phyloP scores from a whole-genome alignment of 768 basidiomycete species.

The Boletus rubescentipes region DNA sequence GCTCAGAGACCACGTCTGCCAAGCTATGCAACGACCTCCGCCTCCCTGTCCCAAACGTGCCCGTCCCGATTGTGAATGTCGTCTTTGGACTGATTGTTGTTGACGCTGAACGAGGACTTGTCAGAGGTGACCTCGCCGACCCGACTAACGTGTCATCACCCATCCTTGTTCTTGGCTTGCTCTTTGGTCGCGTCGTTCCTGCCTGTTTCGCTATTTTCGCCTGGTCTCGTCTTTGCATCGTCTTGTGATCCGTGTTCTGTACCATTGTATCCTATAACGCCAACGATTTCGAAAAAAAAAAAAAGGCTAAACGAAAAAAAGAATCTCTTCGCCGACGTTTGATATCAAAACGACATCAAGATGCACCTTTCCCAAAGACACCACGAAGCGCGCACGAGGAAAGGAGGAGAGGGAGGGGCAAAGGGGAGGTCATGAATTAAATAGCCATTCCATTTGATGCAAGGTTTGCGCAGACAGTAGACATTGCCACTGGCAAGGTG shows the following conservation, averaged over 20 bases:
- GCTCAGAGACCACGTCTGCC: slow-evolving; percentile 43
- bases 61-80: neutral
- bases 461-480: slow-evolving; percentile 12
- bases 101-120: slow-evolving; percentile 22
- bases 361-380: neutral
- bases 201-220: neutral
- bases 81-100: slow-evolving; percentile 15
- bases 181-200: neutral
- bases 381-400: slow-evolving; percentile 14
- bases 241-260: neutral
- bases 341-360: slow-evolving; percentile 9
- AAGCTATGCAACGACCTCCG: slow-evolving; percentile 40
- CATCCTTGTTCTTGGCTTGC: slow-evolving; percentile 9
- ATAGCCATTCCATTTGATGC: slow-evolving; percentile 9
- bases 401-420: neutral
- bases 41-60: slow-evolving; percentile 20
- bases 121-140: slow-evolving; percentile 19
- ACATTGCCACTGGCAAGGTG: slow-evolving; percentile 3
- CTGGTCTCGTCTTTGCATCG: neutral
- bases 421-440: slow-evolving; percentile 2
- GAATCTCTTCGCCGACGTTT: neutral
- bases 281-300: too few species aligned
- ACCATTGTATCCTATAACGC: too few species aligned
- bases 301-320: neutral
- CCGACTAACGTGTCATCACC: slow-evolving; percentile 27